phyloP scores from a whole-genome alignment of 495 filamentous ascomycete species.

The Saxophila tyrrhenica region DNA sequence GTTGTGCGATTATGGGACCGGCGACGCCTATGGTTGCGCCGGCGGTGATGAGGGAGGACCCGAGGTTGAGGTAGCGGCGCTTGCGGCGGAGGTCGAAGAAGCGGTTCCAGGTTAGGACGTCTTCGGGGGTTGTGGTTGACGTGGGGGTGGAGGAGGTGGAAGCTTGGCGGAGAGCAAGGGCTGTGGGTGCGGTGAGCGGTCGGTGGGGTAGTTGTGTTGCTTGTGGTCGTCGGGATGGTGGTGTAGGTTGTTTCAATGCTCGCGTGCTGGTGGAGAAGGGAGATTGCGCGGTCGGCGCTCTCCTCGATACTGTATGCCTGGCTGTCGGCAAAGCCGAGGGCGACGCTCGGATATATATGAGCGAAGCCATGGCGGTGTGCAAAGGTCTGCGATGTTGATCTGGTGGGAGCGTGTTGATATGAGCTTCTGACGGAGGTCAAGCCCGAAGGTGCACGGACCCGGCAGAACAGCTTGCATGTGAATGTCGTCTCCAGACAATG shows the following conservation, averaged over 20 bases:
- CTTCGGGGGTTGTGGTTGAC: conserved; percentile 22
- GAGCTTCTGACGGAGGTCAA: background rate
- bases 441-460: background rate
- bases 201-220: background rate
- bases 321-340: background rate
- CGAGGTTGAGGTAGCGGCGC: conserved; percentile 71
- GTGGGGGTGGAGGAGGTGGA: conserved; percentile 30
- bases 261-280: background rate
- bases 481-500: too few species aligned
- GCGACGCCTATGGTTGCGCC: conserved; percentile 46
- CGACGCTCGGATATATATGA: background rate
- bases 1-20: conserved; percentile 49
- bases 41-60: conserved; percentile 55
- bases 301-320: background rate
- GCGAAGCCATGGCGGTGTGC: background rate
- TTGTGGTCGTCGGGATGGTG: background rate
- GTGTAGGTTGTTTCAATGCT: background rate
- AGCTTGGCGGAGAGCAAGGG: conserved; percentile 27
- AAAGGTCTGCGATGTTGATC: background rate
- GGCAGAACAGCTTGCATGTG: background rate
- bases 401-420: background rate
- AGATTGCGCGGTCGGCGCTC: background rate
- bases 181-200: conserved; percentile 8
- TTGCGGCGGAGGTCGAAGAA: conserved; percentile 84
- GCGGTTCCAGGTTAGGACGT: conserved; percentile 69